A percentile compares a stretch with the other conserved stretches of the same genome.
Conservation (phyloP, 805 yeast species). For the Candida rishiriensis region DNA sequence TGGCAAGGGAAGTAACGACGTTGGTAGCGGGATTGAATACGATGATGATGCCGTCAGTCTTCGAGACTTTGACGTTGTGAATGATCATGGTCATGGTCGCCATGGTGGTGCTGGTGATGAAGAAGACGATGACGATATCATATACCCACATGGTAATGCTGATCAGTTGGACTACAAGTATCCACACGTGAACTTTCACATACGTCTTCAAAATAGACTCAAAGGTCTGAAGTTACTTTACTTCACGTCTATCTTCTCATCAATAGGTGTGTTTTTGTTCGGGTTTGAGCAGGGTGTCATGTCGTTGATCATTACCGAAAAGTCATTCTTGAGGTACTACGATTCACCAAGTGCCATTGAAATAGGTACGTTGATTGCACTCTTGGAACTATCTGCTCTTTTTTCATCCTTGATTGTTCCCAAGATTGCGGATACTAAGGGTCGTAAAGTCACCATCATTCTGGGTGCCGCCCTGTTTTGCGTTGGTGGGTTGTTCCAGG, state of each 20-base stretch:
- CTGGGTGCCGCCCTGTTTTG: slow-evolving; percentile 73
- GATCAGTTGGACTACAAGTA: slow-evolving; percentile 5
- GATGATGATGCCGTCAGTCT: too few species aligned
- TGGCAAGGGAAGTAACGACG: too few species aligned
- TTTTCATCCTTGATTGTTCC: slow-evolving; percentile 72
- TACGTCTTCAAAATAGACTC: slow-evolving; percentile 12
- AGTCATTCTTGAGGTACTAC: slow-evolving; percentile 62
- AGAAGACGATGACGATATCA: slow-evolving; percentile 2
- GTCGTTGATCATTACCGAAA: slow-evolving; percentile 76
- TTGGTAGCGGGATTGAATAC: too few species aligned
- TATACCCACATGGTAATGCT: slow-evolving; percentile 1
- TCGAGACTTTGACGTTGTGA: too few species aligned
- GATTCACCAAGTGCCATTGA: slow-evolving; percentile 63
- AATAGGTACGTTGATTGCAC: slow-evolving; percentile 81
- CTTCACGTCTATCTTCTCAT: slow-evolving; percentile 24
- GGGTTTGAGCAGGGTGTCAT: slow-evolving; percentile 77
- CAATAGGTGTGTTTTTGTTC: slow-evolving; percentile 43
- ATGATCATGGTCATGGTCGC: too few species aligned
- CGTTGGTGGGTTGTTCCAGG: slow-evolving; percentile 70
- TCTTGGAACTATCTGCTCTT: slow-evolving; percentile 80
- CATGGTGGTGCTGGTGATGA: neutral
- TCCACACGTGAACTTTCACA: slow-evolving; percentile 19
- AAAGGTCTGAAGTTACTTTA: slow-evolving; percentile 23
- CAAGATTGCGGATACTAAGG: slow-evolving; percentile 65
- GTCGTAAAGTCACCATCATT: slow-evolving; percentile 72